A percentile compares a stretch with the other conserved stretches of the same genome.
phyloP scores from a whole-genome alignment of 768 basidiomycete genomes.

The Nidula microcarpa region DNA sequence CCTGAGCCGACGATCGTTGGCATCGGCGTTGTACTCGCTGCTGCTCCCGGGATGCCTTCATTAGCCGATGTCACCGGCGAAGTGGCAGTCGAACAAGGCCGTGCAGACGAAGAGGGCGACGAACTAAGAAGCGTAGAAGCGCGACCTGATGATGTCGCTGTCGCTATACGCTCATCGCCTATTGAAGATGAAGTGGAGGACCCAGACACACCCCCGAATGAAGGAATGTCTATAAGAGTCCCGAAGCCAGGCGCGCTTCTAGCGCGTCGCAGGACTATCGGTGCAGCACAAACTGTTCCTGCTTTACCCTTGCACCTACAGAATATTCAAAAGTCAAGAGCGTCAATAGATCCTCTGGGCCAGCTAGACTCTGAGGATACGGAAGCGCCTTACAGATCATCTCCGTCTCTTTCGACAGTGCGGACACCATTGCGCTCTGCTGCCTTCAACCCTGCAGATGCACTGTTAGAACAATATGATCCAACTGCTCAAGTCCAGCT shows the following conservation, averaged over 20 bases:
- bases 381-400: slow-evolving; percentile 60
- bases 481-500: slow-evolving; percentile 63
- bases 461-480: slow-evolving; percentile 68
- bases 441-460: slow-evolving; percentile 43
- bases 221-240: slow-evolving; percentile 18
- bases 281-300: slow-evolving; percentile 72
- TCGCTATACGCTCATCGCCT: slow-evolving; percentile 15
- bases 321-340: slow-evolving; percentile 45
- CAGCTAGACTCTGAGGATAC: slow-evolving; percentile 51
- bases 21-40: slow-evolving; percentile 77
- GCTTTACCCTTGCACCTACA: slow-evolving; percentile 64
- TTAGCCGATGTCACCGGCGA: slow-evolving; percentile 74
- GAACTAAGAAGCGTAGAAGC: slow-evolving; percentile 45
- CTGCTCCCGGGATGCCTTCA: slow-evolving; percentile 70
- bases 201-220: slow-evolving; percentile 28
- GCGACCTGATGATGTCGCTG: slow-evolving; percentile 41
- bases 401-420: slow-evolving; percentile 59
- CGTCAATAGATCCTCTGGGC: slow-evolving; percentile 74
- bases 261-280: slow-evolving; percentile 45
- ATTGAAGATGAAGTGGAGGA: slow-evolving; percentile 41
- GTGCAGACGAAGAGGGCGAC: slow-evolving; percentile 59
- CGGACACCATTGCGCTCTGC: slow-evolving; percentile 43
- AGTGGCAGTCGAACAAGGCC: slow-evolving; percentile 88
- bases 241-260: slow-evolving; percentile 17
- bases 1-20: slow-evolving; percentile 79